phyloP scores from a whole-genome alignment of 1,284 basidiomycete genomes.

The Psilocybe mexicana region DNA sequence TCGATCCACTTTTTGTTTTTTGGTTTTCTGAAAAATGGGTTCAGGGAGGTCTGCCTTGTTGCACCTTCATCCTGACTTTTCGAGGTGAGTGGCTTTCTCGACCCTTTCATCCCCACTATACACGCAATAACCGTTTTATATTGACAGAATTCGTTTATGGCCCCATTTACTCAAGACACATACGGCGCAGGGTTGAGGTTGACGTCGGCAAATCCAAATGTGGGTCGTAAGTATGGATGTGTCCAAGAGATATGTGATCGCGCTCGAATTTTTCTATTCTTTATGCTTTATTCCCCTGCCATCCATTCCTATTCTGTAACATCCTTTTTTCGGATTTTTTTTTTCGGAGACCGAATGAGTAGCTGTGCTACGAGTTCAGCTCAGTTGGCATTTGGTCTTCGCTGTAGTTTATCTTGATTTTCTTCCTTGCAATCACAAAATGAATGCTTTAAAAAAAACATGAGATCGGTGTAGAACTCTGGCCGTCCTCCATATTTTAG shows the following conservation, averaged over 20 bases:
- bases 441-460: not conserved
- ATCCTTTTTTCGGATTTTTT: not conserved
- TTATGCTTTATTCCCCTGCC: not conserved
- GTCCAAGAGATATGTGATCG: not conserved
- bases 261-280: not conserved
- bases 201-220: not conserved
- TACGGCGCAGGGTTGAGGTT: not conserved
- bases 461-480: not conserved
- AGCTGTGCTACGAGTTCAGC: not conserved
- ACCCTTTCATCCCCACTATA: not conserved
- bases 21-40: conserved; percentile 16
- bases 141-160: conserved; percentile 3
- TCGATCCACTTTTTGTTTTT: conserved; percentile 1
- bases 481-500: not conserved
- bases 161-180: not conserved
- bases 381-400: not conserved
- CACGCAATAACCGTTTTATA: conserved; percentile 13
- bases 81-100: conserved; percentile 24
- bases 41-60: conserved; percentile 16
- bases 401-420: not conserved
- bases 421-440: not conserved
- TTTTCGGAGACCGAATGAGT: not conserved
- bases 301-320: not conserved
- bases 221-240: not conserved
- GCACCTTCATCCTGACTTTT: conserved; percentile 17